phyloP scores from a whole-genome alignment of 306 rosid genomes.

The Glycine latifolia region DNA sequence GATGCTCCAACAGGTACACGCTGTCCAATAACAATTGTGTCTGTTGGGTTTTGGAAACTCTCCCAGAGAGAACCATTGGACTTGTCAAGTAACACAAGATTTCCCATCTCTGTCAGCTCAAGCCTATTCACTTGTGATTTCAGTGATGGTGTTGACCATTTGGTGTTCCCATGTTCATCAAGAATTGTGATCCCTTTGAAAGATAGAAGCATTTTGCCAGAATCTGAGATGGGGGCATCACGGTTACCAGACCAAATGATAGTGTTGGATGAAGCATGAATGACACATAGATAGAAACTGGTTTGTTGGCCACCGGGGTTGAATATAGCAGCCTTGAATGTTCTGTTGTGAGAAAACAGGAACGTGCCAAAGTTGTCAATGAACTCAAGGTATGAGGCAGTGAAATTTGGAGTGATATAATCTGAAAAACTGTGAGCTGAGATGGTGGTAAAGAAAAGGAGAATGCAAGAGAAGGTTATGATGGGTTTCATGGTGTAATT shows the following conservation, averaged over 20 bases:
- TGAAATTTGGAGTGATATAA: constrained; percentile 62
- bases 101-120: constrained; percentile 74
- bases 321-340: constrained; percentile 68
- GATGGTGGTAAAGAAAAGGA: constrained; percentile 48
- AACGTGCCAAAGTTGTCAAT: constrained; percentile 67
- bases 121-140: constrained; percentile 58
- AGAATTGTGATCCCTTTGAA: constrained; percentile 57
- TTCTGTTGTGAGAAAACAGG: constrained; percentile 66
- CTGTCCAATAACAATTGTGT: constrained; percentile 86
- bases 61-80: constrained; percentile 85
- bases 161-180: constrained; percentile 50
- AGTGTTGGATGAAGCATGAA: constrained; percentile 70
- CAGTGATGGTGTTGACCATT: constrained; percentile 82
- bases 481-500: constrained; percentile 66
- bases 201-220: constrained; percentile 65
- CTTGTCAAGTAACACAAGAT: constrained; percentile 70
- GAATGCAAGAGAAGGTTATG: constrained; percentile 45
- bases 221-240: constrained; percentile 61
- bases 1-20: constrained; percentile 58
- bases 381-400: constrained; percentile 62
- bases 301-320: constrained; percentile 59
- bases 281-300: constrained; percentile 73
- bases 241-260: constrained; percentile 88
- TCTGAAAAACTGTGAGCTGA: constrained; percentile 57
- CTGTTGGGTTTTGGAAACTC: constrained; percentile 83